Conservation (phyloP, 768 basidiomycete genomes). For the Calocera viscosa region DNA sequence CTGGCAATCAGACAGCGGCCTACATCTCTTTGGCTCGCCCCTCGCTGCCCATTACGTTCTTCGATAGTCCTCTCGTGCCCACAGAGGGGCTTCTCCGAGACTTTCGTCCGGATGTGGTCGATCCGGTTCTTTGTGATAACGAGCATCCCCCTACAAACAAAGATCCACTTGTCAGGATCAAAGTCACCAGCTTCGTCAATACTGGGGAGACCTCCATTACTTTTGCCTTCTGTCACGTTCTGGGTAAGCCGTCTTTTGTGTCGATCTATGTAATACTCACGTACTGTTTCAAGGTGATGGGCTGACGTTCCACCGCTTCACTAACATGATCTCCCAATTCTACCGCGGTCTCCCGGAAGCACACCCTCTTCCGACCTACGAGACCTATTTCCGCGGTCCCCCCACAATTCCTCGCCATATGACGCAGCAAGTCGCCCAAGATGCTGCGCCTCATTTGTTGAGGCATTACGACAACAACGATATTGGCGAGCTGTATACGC, state of each 20-base stretch:
- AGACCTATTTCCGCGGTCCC: neutral
- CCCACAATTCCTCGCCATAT: neutral
- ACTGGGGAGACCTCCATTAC: neutral
- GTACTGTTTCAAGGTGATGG: neutral
- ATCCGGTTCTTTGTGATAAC: neutral
- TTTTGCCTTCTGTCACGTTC: neutral
- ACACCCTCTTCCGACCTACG: neutral
- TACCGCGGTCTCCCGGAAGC: neutral
- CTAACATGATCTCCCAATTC: constrained; percentile 3
- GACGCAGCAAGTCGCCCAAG: neutral
- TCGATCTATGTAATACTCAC: neutral
- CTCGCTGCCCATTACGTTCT: neutral
- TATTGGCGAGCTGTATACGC: neutral
- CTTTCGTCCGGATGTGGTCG: constrained; percentile 1
- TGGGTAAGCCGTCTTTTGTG: neutral
- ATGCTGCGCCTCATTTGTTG: neutral
- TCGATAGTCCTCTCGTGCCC: neutral
- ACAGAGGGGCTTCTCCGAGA: neutral
- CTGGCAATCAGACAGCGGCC: neutral
- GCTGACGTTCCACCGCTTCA: neutral
- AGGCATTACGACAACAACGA: neutral
- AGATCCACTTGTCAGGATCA: neutral
- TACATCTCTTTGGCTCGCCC: neutral
- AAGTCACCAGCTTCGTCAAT: neutral
- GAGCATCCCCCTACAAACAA: neutral